Percentiles rank a stretch among this genome's conserved stretches.
phyloP scores from a whole-genome alignment of 768 basidiomycete species.

The Cubamyces sp. region DNA sequence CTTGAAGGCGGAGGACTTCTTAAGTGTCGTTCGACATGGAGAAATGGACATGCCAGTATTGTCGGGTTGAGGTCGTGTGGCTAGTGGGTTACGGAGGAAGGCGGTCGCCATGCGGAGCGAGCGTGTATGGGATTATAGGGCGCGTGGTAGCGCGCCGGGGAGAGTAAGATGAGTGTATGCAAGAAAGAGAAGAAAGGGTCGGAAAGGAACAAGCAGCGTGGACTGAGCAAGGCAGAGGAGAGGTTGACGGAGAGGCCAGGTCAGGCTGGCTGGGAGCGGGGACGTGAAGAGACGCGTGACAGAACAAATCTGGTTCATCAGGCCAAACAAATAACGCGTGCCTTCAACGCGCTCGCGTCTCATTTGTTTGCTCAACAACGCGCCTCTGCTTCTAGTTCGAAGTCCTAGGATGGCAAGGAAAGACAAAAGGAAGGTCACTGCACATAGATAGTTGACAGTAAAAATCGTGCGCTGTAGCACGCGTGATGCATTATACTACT shows the following conservation, averaged over 20 bases:
- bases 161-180: conserved; percentile 21
- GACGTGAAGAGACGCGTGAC: conserved; percentile 25
- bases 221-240: neutral
- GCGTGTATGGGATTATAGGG: conserved; percentile 13
- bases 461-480: too few species aligned
- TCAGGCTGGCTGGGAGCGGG: too few species aligned
- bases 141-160: conserved; percentile 7
- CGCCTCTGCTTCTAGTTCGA: neutral
- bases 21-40: conserved; percentile 34
- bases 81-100: conserved; percentile 52
- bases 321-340: conserved; percentile 27
- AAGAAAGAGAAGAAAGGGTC: conserved; percentile 21
- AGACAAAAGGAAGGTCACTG: neutral
- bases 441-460: too few species aligned
- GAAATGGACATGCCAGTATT: conserved; percentile 38
- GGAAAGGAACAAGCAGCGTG: conserved; percentile 12
- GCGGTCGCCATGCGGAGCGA: conserved; percentile 26
- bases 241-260: conserved; percentile 2
- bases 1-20: conserved; percentile 43
- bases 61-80: conserved; percentile 43
- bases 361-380: neutral
- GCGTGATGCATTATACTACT: too few species aligned
- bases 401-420: neutral
- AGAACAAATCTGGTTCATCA: conserved; percentile 25
- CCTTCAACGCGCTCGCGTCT: conserved; percentile 11